Evolutionary conservation across 2,329 filamentous ascomycete species (phyloP).

Genomic region (Karstenula rhodostoma): DNA sequence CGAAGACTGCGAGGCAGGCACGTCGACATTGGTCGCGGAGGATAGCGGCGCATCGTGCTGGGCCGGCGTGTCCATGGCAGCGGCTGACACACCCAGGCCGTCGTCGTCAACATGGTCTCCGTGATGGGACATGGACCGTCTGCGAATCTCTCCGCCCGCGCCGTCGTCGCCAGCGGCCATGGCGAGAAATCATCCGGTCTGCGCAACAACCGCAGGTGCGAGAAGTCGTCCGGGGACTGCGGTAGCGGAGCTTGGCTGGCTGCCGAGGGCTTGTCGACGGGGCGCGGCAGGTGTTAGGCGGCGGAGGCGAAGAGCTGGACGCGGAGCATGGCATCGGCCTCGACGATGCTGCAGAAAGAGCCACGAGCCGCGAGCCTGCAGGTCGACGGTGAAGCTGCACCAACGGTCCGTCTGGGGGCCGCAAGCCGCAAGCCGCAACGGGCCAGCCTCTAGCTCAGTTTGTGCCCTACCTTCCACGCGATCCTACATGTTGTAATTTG

Average conservation of each 20-base stretch:
- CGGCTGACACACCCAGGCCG: conserved; percentile 20
- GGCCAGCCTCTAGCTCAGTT: background rate
- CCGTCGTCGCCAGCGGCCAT: conserved; percentile 40
- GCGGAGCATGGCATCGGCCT: conserved; percentile 1
- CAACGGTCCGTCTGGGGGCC: background rate
- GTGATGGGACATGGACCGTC: conserved; percentile 37
- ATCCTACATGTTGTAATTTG: background rate
- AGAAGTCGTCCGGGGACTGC: background rate
- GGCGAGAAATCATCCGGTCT: conserved; percentile 28
- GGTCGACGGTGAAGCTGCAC: background rate
- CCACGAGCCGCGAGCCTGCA: background rate
- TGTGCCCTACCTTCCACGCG: conserved; percentile 6
- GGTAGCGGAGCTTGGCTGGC: background rate
- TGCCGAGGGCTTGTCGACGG: conserved; percentile 7
- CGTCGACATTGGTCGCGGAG: conserved; percentile 20
- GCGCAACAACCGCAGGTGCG: background rate
- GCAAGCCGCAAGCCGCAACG: background rate
- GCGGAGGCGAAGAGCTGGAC: conserved; percentile 2
- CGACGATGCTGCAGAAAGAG: background rate
- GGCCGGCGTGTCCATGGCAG: conserved; percentile 16
- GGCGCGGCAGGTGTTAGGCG: conserved; percentile 24
- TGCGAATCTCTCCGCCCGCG: conserved; percentile 36
- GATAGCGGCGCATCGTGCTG: conserved; percentile 13
- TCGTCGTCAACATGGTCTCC: conserved; percentile 35
- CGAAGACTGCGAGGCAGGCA: conserved; percentile 29